Evolutionary conservation across 176 grass and related monocot species (phyloP).

Genomic region (Miscanthus lutarioriparius): DNA sequence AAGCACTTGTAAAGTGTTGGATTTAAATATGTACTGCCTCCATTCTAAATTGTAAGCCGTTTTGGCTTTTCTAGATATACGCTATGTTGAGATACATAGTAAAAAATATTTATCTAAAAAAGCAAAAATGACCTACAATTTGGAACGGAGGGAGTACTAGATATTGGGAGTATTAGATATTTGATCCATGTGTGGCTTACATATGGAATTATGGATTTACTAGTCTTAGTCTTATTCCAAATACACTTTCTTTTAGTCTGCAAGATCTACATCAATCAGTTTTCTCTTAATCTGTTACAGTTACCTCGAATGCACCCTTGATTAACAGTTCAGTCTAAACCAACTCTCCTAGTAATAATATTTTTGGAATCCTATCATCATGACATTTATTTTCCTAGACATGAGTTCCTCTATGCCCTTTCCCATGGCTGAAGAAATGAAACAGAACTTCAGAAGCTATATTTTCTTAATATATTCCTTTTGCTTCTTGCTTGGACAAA

Average conservation of each 20-base stretch:
- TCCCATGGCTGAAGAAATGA: conserved; percentile 9
- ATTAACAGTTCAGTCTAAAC: too few species aligned
- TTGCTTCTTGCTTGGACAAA: conserved; percentile 22
- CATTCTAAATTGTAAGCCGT: not conserved
- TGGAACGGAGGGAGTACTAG: not conserved
- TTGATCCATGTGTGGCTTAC: conserved; percentile 21
- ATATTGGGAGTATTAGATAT: conserved; percentile 18
- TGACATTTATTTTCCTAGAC: too few species aligned
- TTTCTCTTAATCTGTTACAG: too few species aligned
- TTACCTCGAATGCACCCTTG: too few species aligned
- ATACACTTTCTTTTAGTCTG: conserved; percentile 14
- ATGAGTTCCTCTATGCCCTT: not conserved
- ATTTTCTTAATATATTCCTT: conserved; percentile 1
- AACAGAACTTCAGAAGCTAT: not conserved
- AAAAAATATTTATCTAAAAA: not conserved
- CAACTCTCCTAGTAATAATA: too few species aligned
- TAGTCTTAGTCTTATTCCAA: not conserved
- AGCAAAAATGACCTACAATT: not conserved
- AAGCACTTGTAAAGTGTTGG: not conserved
- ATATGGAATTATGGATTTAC: conserved; percentile 8
- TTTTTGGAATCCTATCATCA: too few species aligned
- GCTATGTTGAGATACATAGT: not conserved
- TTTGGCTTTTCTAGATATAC: not conserved
- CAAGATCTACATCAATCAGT: not conserved
- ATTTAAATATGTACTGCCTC: conserved; percentile 3